Base-by-base conservation (phyloP, 805 yeast species). In the Saturnispora mendoncae region DNA sequence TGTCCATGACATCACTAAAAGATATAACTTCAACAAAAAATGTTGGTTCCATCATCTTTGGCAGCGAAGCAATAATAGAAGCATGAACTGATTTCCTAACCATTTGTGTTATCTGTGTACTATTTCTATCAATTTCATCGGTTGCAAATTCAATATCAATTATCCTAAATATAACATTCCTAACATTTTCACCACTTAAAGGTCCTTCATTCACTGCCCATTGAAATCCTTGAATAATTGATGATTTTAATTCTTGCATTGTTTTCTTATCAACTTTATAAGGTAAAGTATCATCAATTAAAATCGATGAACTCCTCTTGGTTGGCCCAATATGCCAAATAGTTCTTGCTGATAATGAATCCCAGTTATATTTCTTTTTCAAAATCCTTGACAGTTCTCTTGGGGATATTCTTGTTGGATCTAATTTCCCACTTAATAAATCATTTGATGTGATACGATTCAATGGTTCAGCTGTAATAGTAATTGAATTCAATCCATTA, bases 141-240 rank as follows among this genome's bases (percentile, higher is more conserved):
- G 66, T 60, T 5, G 80, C 69, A 3, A 83, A 52, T 0, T 64
- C 62, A 0, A 76, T 73, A 43, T 79, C 84, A 36, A 85, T 66
- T 31, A 92, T 68, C 42, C 76, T 75, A 59, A 92, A 86, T 47
- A 74, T 77, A 5, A 80, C 75, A 41, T 78, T 72, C 40, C 84
- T 64, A 6, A 92, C 67, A 0, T 84, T 80, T 55, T 86, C 96
- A 46, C 83, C 95, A 46, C 94, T 78, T n/a, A 92, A 64, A 0
- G 99, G 98, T 0, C 98, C 98, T 52, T 84, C 95, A 42, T 76
- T 68, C 0, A 74, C 68, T 2, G 82, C 80, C 92, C 95, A 84
- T 51, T 73, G 71, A 61, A 90, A 92, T 0, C 97, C 98, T 49
- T 79, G 80, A 2, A 66, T 61, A 1, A 88, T 70, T 2, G 76